Evolutionary conservation across 2,329 filamentous ascomycete species (phyloP), one percentile per base, ranked within the genome.

Genomic region (Pseudocercospora vitis): DNA sequence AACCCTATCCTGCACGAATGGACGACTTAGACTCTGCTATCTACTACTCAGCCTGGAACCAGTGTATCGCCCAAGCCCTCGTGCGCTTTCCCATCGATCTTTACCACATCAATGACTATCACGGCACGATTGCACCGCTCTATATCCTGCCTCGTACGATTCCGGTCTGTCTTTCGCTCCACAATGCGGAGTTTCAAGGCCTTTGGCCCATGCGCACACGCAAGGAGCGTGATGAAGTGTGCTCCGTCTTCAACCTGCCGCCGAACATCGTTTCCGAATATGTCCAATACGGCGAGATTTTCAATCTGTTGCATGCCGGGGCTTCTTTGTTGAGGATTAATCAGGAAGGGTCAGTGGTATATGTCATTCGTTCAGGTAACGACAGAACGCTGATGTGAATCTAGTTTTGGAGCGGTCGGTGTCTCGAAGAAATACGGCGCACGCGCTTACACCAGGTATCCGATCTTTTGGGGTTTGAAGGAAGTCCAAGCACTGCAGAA

Each of bases 31-130:
- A 85, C 57, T 83, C 79, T 58, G 84, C 84, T 9, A 81, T 87
- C 42, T 85, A 86, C 69, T 87, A 87, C 65, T 85, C 82, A 2
- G 83, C 82, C 2, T 87, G 84, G 84, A 87, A 87, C 59, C 81
- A 83, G 67, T 87, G 84, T 65, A 86, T 87, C 61, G 82, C 84
- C 6, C 77, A 84, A 60, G 73, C 82, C 1, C 79, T 86, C 59
- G 77, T 78, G 52, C 79, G 84, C 12, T 87, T 87, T 65, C 76
- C 80, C 0, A 74, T 84, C 54, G 81, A 85, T 60, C 65, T 85
- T n/a, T 85, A 85, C 66, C 83, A 85, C 64, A 82, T 85, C 67
- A 85, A 85, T 68, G 83, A 84, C 63, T 85, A 85, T 63, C 82
- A 85, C 58, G 83, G 82, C 49, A 79, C 81, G 3, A 69, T 83